Evolutionary conservation across 768 basidiomycete genomes (phyloP), one percentile per base, ranked within the genome.

Genomic region (Leccinum incarnatum): DNA sequence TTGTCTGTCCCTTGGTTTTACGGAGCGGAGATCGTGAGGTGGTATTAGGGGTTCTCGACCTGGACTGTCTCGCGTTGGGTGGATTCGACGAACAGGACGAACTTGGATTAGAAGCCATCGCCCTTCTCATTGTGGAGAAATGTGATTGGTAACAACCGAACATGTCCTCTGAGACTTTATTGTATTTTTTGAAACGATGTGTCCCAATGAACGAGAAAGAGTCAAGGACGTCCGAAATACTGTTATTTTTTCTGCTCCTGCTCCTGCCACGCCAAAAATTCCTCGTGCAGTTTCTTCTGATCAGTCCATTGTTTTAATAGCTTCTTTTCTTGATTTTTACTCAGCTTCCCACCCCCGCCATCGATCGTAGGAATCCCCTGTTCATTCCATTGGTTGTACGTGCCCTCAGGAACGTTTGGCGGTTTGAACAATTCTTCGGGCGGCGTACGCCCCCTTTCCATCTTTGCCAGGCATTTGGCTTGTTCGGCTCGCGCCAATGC

Each of bases 361-460:
- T 95, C 93, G n/a, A 88, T 89, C 12, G 87, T 79, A 23, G 97
- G 97, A 45, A 98, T 57, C 0, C 97, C 97, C 42, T 79, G 74
- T 51, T 87, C 91, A 72, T 95, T 84, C 92, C 93, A 99, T 53
- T 84, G 87, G 7, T 83, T 76, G 68, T 91, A 98, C n/a, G 73
- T 77, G 15, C 87, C 89, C 67, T 88, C 83, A 2, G 80, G 75
- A 15, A 88, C 83, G 65, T 92, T 79, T 2, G 93, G 93, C 11
- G 92, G 88, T 71, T 81, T 89, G 81, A 95, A 98, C 77, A 95
- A 79, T 53, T 89, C 87, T 55, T 76, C 74, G 2, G 95, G 93
- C 0, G 87, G 72, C 11, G 87, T 68, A 36, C 86, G 85, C 4
- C 94, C 95, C 69, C 87, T 91, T 72, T 95, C 93, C n/a, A 98